These are phyloP conservation scores for Starmerella floris DNA, from an alignment of 805 yeast genomes.

Conservation along the genomic window DNA sequence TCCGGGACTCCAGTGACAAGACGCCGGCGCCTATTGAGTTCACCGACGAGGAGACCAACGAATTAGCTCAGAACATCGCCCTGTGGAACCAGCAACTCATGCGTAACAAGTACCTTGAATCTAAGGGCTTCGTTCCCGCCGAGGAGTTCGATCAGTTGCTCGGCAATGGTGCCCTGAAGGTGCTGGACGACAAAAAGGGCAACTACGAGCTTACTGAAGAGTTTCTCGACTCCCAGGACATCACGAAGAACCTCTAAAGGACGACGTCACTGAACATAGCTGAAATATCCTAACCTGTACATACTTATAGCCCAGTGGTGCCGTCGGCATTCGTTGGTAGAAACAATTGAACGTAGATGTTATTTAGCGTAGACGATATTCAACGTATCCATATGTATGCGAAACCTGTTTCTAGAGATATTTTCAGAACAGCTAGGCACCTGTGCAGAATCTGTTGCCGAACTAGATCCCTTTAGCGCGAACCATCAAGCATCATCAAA, in stretches of 20 bases:
- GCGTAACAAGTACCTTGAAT: slow-evolving; percentile 70
- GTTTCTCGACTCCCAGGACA: slow-evolving; percentile 17
- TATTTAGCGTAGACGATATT: too few species aligned
- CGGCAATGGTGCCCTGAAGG: slow-evolving; percentile 54
- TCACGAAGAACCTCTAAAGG: slow-evolving; percentile 1
- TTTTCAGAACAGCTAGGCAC: too few species aligned
- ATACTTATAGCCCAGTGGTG: too few species aligned
- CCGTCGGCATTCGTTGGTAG: too few species aligned
- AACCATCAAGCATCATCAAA: too few species aligned
- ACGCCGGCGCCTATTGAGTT: slow-evolving; percentile 36
- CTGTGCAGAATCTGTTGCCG: too few species aligned
- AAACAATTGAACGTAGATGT: too few species aligned
- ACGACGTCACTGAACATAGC: neutral
- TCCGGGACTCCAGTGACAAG: slow-evolving; percentile 16
- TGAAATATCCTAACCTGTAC: too few species aligned
- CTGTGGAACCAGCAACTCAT: slow-evolving; percentile 56
- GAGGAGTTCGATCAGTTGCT: slow-evolving; percentile 68
- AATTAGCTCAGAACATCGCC: slow-evolving; percentile 45
- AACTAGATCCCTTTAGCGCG: too few species aligned
- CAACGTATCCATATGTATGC: too few species aligned
- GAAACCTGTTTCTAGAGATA: too few species aligned
- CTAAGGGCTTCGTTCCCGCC: slow-evolving; percentile 93
- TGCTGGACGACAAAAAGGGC: slow-evolving; percentile 38
- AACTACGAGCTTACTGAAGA: slow-evolving; percentile 31
- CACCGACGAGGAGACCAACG: slow-evolving; percentile 44